These are phyloP conservation scores for Harringtonia lauricola DNA, from an alignment of 2,329 filamentous ascomycete species.

Conservation along the genomic window DNA sequence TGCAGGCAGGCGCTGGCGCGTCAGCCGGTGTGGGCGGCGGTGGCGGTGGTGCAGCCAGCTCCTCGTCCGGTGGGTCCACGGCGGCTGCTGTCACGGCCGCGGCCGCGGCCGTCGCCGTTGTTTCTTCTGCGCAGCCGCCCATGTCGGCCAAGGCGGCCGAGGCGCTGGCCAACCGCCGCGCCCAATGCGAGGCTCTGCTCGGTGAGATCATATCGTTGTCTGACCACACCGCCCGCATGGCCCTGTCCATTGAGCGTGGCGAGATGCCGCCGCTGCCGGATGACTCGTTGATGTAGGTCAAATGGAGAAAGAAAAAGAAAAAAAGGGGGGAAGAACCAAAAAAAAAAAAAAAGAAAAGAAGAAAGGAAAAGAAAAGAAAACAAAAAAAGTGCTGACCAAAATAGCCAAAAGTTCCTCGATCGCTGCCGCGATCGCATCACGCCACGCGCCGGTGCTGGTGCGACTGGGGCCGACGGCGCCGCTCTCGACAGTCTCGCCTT, in stretches of 20 bases:
- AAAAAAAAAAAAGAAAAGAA: conserved; percentile 7
- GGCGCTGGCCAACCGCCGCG: conserved; percentile 8
- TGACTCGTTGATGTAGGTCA: conserved; percentile 8
- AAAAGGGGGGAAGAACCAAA: not conserved
- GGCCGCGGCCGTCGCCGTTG: not conserved
- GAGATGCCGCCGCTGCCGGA: conserved; percentile 12
- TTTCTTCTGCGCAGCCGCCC: not conserved
- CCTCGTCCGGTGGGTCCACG: not conserved
- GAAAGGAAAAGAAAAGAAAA: too few relatives aligned
- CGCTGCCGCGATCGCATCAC: conserved; percentile 11
- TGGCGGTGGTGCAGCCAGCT: too few relatives aligned
- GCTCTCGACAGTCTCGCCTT: not conserved
- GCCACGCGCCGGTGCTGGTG: not conserved
- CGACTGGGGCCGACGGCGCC: not conserved
- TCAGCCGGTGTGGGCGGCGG: not conserved
- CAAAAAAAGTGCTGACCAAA: not conserved
- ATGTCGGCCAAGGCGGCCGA: conserved; percentile 9
- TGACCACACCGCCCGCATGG: conserved; percentile 30
- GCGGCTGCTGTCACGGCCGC: not conserved
- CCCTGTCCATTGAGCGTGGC: conserved; percentile 20
- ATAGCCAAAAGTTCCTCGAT: conserved; percentile 12
- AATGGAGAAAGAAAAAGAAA: too few relatives aligned
- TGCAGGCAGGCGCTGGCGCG: not conserved
- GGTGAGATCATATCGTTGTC: conserved; percentile 28
- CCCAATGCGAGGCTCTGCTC: conserved; percentile 20